These are phyloP conservation scores for Scenedesmus sp. DNA, from an alignment of 163 green algal species.

Conservation along the genomic window DNA sequence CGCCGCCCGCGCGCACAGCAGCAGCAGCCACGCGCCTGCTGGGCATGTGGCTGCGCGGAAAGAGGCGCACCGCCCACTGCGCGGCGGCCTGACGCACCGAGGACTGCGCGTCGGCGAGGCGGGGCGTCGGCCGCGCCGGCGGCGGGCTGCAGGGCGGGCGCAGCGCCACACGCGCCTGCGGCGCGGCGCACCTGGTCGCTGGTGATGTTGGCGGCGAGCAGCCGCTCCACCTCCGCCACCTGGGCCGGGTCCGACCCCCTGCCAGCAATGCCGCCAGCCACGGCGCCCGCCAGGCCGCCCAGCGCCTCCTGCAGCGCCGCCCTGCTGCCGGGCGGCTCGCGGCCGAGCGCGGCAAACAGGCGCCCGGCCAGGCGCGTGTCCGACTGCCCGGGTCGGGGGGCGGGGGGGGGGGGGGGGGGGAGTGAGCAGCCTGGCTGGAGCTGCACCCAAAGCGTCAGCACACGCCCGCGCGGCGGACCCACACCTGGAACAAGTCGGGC, in stretches of 20 bases:
- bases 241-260: too few relatives aligned
- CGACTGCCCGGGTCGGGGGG: slow-evolving; percentile 16
- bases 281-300: slow-evolving; percentile 62
- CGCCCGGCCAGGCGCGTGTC: slow-evolving; percentile 57
- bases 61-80: slow-evolving; percentile 84
- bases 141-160: neutral
- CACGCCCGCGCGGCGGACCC: neutral
- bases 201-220: slow-evolving; percentile 68
- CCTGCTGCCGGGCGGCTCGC: slow-evolving; percentile 77
- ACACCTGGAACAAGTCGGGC: slow-evolving; percentile 49
- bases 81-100: slow-evolving; percentile 56
- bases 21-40: slow-evolving; percentile 63
- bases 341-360: slow-evolving; percentile 69
- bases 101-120: too few relatives aligned
- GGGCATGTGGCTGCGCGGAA: slow-evolving; percentile 66
- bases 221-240: slow-evolving; percentile 56
- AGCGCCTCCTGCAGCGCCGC: slow-evolving; percentile 79
- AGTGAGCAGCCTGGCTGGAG: neutral
- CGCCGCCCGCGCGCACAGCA: neutral
- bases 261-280: neutral
- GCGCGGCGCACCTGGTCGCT: slow-evolving; percentile 52
- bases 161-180: neutral
- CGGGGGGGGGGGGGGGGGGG: neutral
- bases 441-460: neutral
- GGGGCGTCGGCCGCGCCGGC: too few relatives aligned